Evolutionary conservation across 192 early-diverging fungal genomes (phyloP), one percentile per base, ranked within the genome.

Genomic region (Allomyces macrogynus): DNA sequence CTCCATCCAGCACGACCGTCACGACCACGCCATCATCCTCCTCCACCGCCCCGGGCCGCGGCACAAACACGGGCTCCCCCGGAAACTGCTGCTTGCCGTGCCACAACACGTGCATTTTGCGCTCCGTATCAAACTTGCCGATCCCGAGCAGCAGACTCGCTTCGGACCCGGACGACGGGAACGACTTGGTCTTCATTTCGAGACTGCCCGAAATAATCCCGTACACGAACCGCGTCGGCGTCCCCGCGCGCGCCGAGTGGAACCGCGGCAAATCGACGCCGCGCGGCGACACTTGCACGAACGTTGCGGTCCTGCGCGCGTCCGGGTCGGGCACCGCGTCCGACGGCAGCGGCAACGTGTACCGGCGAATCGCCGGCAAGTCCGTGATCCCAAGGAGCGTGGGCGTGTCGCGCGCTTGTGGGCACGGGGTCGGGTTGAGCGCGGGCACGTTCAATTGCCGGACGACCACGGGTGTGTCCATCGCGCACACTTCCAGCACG

Each of bases 21-120:
- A 92, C 64, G 23, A 92, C 42, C 43, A 83, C 84, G 20, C 90
- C 90, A 32, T 84, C 80, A 69, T 89, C 90, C 72, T 91, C 89
- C 18, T 70, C 74, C 20, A 72, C 69, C 63, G 57, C 64, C 9
- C 10, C 20, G 12, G 69, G 65, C 11, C n/a, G n/a, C 54, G 87
- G 84, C 25, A 92, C 81, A 78, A 90, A 92, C 20, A 86, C 68
- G 1, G 90, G 82, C 73, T 92, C 87, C 10, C 85, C 85, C 26
- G 90, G 87, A 65, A 80, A 88, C 86, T 74, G 32, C 32, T 40
- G 32, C 32, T 40, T 40, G 32, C 32, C 32, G 32, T 40, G 32
- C 32, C 32, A 40, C 32, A 40, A 40, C 4, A 40, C 32, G 32
- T 40, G 32, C 32, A 7, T 40, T 7, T 40, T 40, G 0, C 5